Evolutionary conservation across 2,329 filamentous ascomycete genomes (phyloP).

Genomic region (Phaeophleospora eucalypticola): DNA sequence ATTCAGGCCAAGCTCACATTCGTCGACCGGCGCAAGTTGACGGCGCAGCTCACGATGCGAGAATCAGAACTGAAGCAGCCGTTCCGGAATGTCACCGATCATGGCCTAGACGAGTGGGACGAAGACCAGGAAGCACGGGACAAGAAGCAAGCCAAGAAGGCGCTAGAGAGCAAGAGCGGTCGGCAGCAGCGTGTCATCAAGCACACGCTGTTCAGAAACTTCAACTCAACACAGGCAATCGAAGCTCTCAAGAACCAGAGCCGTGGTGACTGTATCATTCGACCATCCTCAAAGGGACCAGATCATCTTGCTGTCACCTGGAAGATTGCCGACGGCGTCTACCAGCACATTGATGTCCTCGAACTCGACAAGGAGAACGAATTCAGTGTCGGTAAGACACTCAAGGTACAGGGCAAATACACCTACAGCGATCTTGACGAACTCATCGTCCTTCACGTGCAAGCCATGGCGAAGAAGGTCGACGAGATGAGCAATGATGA

Average conservation of each 20-base stretch:
- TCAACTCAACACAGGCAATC: conserved; percentile 87
- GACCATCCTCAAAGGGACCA: conserved; percentile 89
- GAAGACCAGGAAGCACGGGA: conserved; percentile 61
- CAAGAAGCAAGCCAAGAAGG: conserved; percentile 69
- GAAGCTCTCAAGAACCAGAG: conserved; percentile 85
- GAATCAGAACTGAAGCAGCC: conserved; percentile 75
- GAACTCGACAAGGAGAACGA: conserved; percentile 97
- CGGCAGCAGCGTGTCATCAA: conserved; percentile 94
- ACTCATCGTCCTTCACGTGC: conserved; percentile 92
- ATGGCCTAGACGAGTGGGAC: conserved; percentile 73
- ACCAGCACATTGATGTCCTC: conserved; percentile 94
- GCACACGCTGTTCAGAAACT: conserved; percentile 90
- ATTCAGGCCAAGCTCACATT: conserved; percentile 83
- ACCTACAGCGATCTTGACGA: conserved; percentile 96
- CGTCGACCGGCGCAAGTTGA: conserved; percentile 80
- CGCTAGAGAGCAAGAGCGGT: conserved; percentile 75
- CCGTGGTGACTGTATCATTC: conserved; percentile 86
- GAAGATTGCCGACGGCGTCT: conserved; percentile 96
- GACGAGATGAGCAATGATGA: conserved; percentile 93
- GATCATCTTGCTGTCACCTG: conserved; percentile 95
- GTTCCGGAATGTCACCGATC: conserved; percentile 65
- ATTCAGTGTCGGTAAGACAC: conserved; percentile 81
- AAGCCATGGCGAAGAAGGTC: conserved; percentile 96
- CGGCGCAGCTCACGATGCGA: conserved; percentile 76
- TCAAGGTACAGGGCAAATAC: conserved; percentile 83